Evolutionary conservation across 495 filamentous ascomycete species (phyloP).

Genomic region (Aspergillus cavernicola): DNA sequence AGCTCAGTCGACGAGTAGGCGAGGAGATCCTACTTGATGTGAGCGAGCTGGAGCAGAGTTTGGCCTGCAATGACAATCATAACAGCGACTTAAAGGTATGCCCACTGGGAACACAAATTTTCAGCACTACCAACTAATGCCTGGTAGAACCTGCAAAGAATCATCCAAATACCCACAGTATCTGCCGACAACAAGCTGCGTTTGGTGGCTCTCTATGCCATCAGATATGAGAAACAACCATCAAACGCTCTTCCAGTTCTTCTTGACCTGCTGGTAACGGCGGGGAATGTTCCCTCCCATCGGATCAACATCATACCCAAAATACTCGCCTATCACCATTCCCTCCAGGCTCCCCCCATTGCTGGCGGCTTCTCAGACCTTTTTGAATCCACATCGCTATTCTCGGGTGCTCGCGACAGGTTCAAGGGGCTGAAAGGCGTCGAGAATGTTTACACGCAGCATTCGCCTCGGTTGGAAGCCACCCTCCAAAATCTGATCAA

Average conservation of each 20-base stretch:
- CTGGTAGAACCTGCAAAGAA: constrained; percentile 70
- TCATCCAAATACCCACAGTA: constrained; percentile 73
- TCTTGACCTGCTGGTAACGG: constrained; percentile 77
- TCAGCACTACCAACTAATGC: background rate
- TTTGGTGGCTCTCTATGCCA: constrained; percentile 84
- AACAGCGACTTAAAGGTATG: constrained; percentile 76
- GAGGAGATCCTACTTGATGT: constrained; percentile 84
- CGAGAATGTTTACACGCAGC: constrained; percentile 98
- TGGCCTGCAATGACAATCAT: constrained; percentile 96
- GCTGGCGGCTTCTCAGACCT: constrained; percentile 79
- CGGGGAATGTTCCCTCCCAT: constrained; percentile 67
- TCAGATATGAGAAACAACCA: constrained; percentile 85
- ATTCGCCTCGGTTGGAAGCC: constrained; percentile 81
- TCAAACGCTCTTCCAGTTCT: constrained; percentile 76
- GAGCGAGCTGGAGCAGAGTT: constrained; percentile 92
- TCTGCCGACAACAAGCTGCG: constrained; percentile 76
- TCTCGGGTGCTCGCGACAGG: constrained; percentile 80
- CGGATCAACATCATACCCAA: constrained; percentile 71
- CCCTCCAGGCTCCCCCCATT: constrained; percentile 67
- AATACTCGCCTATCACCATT: constrained; percentile 77
- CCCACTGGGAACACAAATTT: background rate
- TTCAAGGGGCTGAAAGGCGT: constrained; percentile 96
- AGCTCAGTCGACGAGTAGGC: constrained; percentile 82
- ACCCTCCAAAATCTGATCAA: constrained; percentile 92
- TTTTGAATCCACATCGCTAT: constrained; percentile 88